phyloP scores from a whole-genome alignment of 345 rosid genomes.

The Capsella bursapastoris region DNA sequence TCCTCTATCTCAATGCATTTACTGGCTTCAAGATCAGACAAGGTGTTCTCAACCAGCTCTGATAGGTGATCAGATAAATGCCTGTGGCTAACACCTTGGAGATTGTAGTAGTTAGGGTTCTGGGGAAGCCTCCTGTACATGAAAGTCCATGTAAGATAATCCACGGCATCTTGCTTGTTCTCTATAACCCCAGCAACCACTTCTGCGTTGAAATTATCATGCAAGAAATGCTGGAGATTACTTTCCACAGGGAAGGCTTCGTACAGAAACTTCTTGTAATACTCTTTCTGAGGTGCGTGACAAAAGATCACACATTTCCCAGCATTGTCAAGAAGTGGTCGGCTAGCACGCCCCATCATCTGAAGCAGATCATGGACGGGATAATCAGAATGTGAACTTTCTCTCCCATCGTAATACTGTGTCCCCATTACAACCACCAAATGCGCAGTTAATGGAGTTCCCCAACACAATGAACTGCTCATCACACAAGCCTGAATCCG shows the following conservation, averaged over 20 bases:
- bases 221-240: constrained; percentile 87
- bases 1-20: constrained; percentile 81
- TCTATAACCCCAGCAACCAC: constrained; percentile 77
- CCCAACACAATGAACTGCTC: constrained; percentile 96
- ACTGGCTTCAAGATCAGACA: constrained; percentile 79
- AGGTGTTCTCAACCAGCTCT: constrained; percentile 87
- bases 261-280: constrained; percentile 86
- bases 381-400: constrained; percentile 84
- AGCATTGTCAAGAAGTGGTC: constrained; percentile 83
- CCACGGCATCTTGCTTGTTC: constrained; percentile 97
- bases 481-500: constrained; percentile 94
- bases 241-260: constrained; percentile 96
- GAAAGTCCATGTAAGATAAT: constrained; percentile 95
- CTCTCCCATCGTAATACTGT: constrained; percentile 88
- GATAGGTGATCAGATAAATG: constrained; percentile 99
- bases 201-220: constrained; percentile 90
- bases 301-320: constrained; percentile 89
- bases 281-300: constrained; percentile 88
- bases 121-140: constrained; percentile 90
- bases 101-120: constrained; percentile 96
- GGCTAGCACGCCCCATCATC: constrained; percentile 97
- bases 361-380: constrained; percentile 85
- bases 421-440: constrained; percentile 97
- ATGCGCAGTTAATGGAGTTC: constrained; percentile 77
- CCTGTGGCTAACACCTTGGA: constrained; percentile 91